Percentiles rank a stretch among this genome's conserved stretches.
These are phyloP conservation scores for Cyberlindnera euphorbiiphila DNA, from an alignment of 805 yeast species.

Conservation along the genomic window DNA sequence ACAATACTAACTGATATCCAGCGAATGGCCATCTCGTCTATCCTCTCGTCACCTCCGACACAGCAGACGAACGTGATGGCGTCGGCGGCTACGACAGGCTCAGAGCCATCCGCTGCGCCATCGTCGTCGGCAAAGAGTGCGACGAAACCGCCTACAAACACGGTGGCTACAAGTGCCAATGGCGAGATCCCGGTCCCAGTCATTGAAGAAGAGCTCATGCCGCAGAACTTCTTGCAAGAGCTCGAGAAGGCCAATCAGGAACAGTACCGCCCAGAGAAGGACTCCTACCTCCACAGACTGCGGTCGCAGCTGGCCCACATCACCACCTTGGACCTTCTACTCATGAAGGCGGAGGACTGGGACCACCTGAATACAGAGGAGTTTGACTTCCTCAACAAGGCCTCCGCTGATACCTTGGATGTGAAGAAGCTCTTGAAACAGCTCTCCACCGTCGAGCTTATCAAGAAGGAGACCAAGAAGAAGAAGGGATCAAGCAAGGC, in stretches of 20 bases:
- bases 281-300: constrained; percentile 21
- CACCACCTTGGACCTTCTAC: constrained; percentile 25
- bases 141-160: neutral
- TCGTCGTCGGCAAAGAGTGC: neutral
- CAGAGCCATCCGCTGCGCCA: neutral
- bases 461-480: constrained; percentile 22
- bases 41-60: constrained; percentile 20
- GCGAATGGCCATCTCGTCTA: constrained; percentile 24
- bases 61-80: constrained; percentile 2
- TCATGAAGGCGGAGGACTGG: constrained; percentile 26
- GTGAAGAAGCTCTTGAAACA: constrained; percentile 28
- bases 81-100: neutral
- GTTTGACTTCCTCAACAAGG: constrained; percentile 24
- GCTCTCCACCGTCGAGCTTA: constrained; percentile 23
- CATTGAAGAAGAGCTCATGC: constrained; percentile 13
- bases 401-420: constrained; percentile 26
- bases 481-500: constrained; percentile 7
- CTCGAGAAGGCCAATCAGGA: constrained; percentile 23
- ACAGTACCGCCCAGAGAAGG: constrained; percentile 23
- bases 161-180: neutral
- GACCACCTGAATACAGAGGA: constrained; percentile 26
- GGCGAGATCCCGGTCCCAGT: constrained; percentile 2
- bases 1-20: constrained; percentile 3
- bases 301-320: constrained; percentile 26
- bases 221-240: constrained; percentile 15